Conservation (phyloP, 345 rosid genomes). For the Acer negundo region DNA sequence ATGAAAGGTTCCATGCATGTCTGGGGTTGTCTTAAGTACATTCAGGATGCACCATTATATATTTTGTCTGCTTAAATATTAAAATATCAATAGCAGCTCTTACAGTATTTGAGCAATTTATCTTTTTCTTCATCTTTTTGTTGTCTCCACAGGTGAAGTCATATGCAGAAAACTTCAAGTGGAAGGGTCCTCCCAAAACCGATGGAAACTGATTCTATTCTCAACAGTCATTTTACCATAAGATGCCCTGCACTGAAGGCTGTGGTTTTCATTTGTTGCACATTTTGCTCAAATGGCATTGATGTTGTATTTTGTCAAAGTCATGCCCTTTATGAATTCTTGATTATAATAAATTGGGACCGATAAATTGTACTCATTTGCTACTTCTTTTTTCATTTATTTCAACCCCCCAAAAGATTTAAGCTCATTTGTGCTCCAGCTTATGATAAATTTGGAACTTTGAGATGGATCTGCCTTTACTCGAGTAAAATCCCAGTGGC, state of each 20-base stretch:
- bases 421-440: not conserved
- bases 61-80: not conserved
- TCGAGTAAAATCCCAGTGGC: not conserved
- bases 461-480: not conserved
- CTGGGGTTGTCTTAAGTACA: not conserved
- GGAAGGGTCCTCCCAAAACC: constrained; percentile 70
- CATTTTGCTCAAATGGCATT: constrained; percentile 17
- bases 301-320: constrained; percentile 7
- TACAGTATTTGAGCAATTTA: not conserved
- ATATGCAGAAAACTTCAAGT: constrained; percentile 93
- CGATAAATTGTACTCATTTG: not conserved
- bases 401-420: not conserved
- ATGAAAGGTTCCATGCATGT: constrained; percentile 7
- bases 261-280: constrained; percentile 21
- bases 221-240: not conserved
- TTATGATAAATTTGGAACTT: not conserved
- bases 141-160: constrained; percentile 54
- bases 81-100: not conserved
- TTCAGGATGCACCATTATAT: not conserved
- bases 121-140: not conserved
- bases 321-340: not conserved
- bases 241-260: constrained; percentile 3
- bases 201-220: constrained; percentile 32
- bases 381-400: not conserved
- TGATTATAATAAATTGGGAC: constrained; percentile 20